phyloP scores from a whole-genome alignment of 306 rosid genomes.

The Malus asiatica region DNA sequence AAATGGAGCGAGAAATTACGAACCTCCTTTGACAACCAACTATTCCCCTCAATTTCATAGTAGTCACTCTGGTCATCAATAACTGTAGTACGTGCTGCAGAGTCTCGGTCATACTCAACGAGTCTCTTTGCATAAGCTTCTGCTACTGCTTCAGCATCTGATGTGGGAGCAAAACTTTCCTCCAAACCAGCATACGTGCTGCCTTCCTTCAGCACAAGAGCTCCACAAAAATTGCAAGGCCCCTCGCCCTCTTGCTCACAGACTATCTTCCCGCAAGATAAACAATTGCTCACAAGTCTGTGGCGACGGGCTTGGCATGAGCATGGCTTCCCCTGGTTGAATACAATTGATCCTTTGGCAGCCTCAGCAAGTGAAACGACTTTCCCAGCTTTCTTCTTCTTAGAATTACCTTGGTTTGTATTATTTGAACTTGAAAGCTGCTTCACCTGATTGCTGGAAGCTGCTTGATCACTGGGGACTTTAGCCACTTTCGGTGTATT shows the following conservation, averaged over 20 bases:
- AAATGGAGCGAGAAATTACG: slow-evolving; percentile 1
- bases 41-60: slow-evolving; percentile 89
- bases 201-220: slow-evolving; percentile 83
- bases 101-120: slow-evolving; percentile 76
- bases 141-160: slow-evolving; percentile 74
- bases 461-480: slow-evolving; percentile 18
- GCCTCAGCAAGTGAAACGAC: slow-evolving; percentile 80
- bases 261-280: slow-evolving; percentile 91
- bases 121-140: slow-evolving; percentile 94
- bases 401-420: slow-evolving; percentile 59
- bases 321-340: slow-evolving; percentile 90
- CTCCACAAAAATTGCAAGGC: slow-evolving; percentile 83
- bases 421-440: slow-evolving; percentile 31
- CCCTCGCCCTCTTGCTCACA: slow-evolving; percentile 99
- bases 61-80: slow-evolving; percentile 97
- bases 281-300: slow-evolving; percentile 67
- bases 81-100: slow-evolving; percentile 95
- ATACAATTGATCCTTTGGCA: slow-evolving; percentile 82
- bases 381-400: slow-evolving; percentile 79
- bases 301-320: slow-evolving; percentile 84
- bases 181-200: slow-evolving; percentile 89
- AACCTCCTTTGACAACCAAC: slow-evolving; percentile 91
- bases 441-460: slow-evolving; percentile 29
- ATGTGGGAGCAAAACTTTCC: slow-evolving; percentile 50
- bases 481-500: slow-evolving; percentile 41